Base-by-base conservation (phyloP, 164 flowering plant species). In the Vitis cinerea region DNA sequence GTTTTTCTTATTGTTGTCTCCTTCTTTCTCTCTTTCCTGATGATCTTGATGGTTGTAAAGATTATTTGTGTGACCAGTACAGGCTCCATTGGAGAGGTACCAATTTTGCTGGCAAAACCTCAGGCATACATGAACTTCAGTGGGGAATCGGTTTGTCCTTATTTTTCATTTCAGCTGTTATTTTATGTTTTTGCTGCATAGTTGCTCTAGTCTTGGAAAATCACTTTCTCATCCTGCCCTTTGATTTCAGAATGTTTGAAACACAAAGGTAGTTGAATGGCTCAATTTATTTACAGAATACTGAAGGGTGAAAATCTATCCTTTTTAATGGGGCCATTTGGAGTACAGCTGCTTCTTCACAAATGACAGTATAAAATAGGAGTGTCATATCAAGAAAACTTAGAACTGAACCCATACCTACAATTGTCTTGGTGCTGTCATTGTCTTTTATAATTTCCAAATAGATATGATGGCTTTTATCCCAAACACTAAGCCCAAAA, bases 31-130 rank as follows among this genome's bases (percentile, higher is more conserved):
- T 30, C 44, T 6, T 37, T 29, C 14, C 16, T 30, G 53, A 12
- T 53, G 23, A 44, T 11, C 12, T 68, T 69, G 67, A 56, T 80
- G 69, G 61, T 72, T 67, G 59, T 67, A 77, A 37, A 65, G 55
- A 17, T 69, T 72, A 68, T 63, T 48, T 74, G 19, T 75, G 37
- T 75, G 70, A 77, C 71, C 73, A 71, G 78, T 80, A 79, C 89
- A 95, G 99, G 99, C 84, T 89, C 90, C 65, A 90, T 95, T 67
- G 97, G 93, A 63, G 93, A 89, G 63, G 95, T 93, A n/a, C 98
- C 99, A 0, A 70, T 95, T 71, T 70, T 95, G 68, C 74, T 95
- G 82, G 97, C 86, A 64, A 95, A 90, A 69, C 96, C 99, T 71
- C 99, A 95, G 77, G 77, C 98, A 10, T 93, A 93, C 79, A 90